These are phyloP conservation scores for Torulaspora pretoriensis DNA, from an alignment of 1,139 yeast species.

Conservation along the genomic window DNA sequence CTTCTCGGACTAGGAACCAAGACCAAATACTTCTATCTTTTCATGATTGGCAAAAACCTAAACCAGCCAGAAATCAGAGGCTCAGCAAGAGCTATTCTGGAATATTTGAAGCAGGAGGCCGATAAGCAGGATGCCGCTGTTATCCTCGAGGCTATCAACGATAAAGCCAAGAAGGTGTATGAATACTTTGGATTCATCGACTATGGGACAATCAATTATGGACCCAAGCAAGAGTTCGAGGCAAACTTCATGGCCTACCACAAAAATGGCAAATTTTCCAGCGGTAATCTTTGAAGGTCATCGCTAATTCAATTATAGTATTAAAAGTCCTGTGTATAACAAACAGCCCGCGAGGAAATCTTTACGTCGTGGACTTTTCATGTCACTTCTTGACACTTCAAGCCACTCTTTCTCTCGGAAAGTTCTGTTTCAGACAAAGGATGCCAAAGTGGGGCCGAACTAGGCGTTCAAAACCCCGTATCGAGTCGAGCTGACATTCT, in stretches of 20 bases:
- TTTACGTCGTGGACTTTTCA: no score
- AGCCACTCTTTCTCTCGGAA: no score
- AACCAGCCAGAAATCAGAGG: conserved; percentile 29
- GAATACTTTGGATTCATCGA: conserved; percentile 37
- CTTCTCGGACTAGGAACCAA: conserved; percentile 26
- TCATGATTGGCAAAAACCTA: conserved; percentile 33
- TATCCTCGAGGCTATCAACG: conserved; percentile 37
- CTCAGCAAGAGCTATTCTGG: conserved; percentile 34
- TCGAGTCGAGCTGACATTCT: no score
- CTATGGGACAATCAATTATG: conserved; percentile 32
- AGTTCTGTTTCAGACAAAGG: no score
- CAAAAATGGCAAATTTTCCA: conserved; percentile 19
- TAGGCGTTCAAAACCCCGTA: no score
- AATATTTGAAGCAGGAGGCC: conserved; percentile 33
- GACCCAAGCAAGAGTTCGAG: conserved; percentile 33
- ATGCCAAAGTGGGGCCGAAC: no score
- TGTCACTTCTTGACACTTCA: no score
- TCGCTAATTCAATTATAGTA: no score
- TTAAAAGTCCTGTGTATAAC: no score
- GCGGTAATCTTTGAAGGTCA: no score
- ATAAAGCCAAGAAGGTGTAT: conserved; percentile 35
- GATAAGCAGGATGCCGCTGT: conserved; percentile 33
- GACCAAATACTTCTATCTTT: conserved; percentile 31
- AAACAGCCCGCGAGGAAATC: no score
- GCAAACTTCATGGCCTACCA: conserved; percentile 34